Conservation (phyloP, 2,329 filamentous ascomycete species). For the Talaromyces sp. region DNA sequence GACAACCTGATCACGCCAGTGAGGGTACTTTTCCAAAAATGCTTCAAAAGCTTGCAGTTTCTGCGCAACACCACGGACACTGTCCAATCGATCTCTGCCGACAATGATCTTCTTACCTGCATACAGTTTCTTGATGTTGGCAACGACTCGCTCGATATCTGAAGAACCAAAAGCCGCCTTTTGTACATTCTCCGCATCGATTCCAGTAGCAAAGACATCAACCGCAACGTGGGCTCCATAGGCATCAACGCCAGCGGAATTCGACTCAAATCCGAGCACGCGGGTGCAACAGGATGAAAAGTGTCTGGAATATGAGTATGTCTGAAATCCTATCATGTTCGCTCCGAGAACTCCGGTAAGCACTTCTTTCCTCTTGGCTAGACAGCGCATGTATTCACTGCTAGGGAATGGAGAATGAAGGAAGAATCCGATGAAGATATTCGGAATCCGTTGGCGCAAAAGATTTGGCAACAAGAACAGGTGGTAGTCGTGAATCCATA, state of each 20-base stretch:
- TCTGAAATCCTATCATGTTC: constrained; percentile 93
- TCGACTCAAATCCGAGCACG: constrained; percentile 85
- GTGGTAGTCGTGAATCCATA: constrained; percentile 93
- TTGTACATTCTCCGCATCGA: constrained; percentile 79
- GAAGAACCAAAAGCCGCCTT: constrained; percentile 67
- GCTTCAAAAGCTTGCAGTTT: constrained; percentile 92
- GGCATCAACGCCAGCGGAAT: constrained; percentile 78
- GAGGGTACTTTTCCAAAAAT: constrained; percentile 84
- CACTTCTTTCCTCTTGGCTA: constrained; percentile 83
- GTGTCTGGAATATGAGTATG: constrained; percentile 90
- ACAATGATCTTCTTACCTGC: constrained; percentile 93
- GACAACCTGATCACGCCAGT: constrained; percentile 89
- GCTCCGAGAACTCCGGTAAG: constrained; percentile 84
- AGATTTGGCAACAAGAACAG: constrained; percentile 85
- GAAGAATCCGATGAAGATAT: constrained; percentile 93
- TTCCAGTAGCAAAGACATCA: constrained; percentile 91
- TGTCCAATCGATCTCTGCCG: constrained; percentile 88
- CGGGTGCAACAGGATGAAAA: constrained; percentile 92
- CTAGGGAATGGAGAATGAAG: constrained; percentile 92
- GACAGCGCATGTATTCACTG: constrained; percentile 88
- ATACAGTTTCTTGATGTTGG: constrained; percentile 71
- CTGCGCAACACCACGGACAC: constrained; percentile 88
- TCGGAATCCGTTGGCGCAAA: constrained; percentile 77
- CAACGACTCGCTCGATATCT: constrained; percentile 68
- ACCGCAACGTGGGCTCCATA: constrained; percentile 87